Percentiles rank a stretch among this genome's conserved stretches.
Evolutionary conservation across 208 protist species (phyloP).

Genomic region (Acanthamoeba quina): DNA sequence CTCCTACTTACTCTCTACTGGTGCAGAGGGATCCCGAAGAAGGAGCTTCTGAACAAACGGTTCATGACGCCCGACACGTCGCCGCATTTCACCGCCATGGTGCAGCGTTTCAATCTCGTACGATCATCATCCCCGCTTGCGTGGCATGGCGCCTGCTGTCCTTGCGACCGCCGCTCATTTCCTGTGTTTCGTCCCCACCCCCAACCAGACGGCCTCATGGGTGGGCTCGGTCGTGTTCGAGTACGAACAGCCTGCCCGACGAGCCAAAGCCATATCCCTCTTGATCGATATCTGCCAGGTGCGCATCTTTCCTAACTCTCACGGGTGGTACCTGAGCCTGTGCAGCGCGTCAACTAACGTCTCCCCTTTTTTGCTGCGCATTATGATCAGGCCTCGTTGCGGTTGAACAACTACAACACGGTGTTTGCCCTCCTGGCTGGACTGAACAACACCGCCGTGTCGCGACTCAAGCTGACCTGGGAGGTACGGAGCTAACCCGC

Average conservation of each 20-base stretch:
- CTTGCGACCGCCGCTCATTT: background rate
- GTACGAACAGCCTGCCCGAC: background rate
- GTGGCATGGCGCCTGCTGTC: background rate
- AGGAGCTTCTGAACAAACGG: constrained; percentile 51
- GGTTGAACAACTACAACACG: constrained; percentile 38
- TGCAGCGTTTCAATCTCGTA: constrained; percentile 67
- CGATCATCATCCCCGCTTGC: too few relatives aligned
- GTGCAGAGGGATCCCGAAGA: constrained; percentile 23
- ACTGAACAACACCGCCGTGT: constrained; percentile 57
- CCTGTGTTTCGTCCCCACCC: too few relatives aligned
- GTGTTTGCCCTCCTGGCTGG: constrained; percentile 46
- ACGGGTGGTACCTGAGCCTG: background rate
- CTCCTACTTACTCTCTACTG: background rate
- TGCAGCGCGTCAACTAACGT: too few relatives aligned
- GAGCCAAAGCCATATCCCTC: constrained; percentile 10
- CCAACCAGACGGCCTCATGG: constrained; percentile 15
- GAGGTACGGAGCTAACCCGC: background rate
- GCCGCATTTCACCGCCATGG: constrained; percentile 60
- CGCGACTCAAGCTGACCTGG: constrained; percentile 33
- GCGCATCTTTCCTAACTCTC: background rate
- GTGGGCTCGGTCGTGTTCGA: constrained; percentile 16
- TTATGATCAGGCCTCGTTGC: background rate
- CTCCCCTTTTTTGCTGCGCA: too few relatives aligned
- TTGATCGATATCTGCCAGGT: constrained; percentile 58
- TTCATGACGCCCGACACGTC: constrained; percentile 17